Evolutionary conservation across 192 early-diverging fungal genomes (phyloP), one percentile per base, ranked within the genome.

Genomic region (Podila minutissima): DNA sequence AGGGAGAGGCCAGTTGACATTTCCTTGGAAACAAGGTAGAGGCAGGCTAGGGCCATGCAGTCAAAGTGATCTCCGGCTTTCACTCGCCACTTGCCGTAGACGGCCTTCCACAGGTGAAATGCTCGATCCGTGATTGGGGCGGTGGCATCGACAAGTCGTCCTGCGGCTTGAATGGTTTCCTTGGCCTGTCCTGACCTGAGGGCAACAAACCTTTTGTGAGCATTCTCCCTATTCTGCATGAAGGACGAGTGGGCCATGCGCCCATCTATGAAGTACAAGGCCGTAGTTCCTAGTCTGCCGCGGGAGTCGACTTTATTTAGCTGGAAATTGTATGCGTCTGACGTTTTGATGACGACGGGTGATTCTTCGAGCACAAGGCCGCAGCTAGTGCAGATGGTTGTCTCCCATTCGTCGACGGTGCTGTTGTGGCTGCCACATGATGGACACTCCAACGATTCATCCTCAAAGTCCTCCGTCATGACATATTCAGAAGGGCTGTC

Each of bases 21-120:
- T 48, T 79, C 75, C 66, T 67, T 71, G 50, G 60, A 50, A 7
- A 60, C 69, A 26, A 79, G 20, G 59, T 79, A 79, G 17, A 79
- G 70, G 38, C 75, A 79, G 11, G 65, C 70, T 0, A 79, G 22
- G 4, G 75, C 66, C 31, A 31, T n/a, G 9, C 55, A 32, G 28
- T 60, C 31, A 41, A 59, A 64, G 24, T 31, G 31, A 11, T 22
- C n/a, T 13, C 26, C 22, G 26, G 62, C 60, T 3, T 33, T 49
- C 22, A 19, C 28, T 5, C 9, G 59, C 17, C 28, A 19, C 31
- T 31, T 61, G 17, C 26, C 59, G 17, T 32, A 19, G 8, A 61
- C 59, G 12, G 26, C 26, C 59, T 20, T 33, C 26, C 59, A 61
- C 19, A 61, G 13, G 59, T 31, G 31, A 31, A 20, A 35, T 17